These are phyloP conservation scores for Chaetomiaceae sp. DNA, from an alignment of 2,329 filamentous ascomycete genomes.

Conservation along the genomic window DNA sequence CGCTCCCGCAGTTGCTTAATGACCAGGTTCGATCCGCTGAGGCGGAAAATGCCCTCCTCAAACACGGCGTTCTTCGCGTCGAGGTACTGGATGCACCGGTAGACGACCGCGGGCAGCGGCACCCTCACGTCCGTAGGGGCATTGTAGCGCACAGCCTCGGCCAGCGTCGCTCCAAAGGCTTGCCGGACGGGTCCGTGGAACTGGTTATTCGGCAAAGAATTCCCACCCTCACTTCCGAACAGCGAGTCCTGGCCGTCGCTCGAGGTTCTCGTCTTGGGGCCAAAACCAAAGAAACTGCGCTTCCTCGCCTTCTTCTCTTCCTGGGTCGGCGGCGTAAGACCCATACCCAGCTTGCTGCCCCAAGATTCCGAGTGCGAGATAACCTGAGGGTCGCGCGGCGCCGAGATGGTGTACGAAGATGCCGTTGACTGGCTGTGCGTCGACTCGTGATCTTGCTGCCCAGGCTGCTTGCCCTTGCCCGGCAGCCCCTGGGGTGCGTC, in stretches of 20 bases:
- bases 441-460: constrained; percentile 31
- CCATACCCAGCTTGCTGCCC: constrained; percentile 68
- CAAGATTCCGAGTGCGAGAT: constrained; percentile 81
- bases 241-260: constrained; percentile 55
- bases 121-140: constrained; percentile 68
- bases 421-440: constrained; percentile 36
- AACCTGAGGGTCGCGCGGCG: constrained; percentile 74
- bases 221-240: constrained; percentile 46
- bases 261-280: constrained; percentile 55
- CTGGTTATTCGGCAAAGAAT: constrained; percentile 38
- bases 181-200: constrained; percentile 56
- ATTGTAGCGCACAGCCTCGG: constrained; percentile 80
- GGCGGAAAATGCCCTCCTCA: constrained; percentile 93
- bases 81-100: constrained; percentile 91
- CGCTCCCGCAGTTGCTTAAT: constrained; percentile 88
- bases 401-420: constrained; percentile 64
- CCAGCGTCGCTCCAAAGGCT: constrained; percentile 80
- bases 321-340: constrained; percentile 40
- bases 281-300: constrained; percentile 69
- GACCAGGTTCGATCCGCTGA: constrained; percentile 94
- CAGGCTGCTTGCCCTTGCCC: constrained; percentile 36
- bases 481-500: constrained; percentile 44
- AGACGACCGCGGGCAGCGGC: constrained; percentile 85
- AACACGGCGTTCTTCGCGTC: constrained; percentile 72
- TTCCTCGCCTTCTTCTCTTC: constrained; percentile 82